Evolutionary conservation across 2,329 filamentous ascomycete genomes (phyloP), one percentile per base, ranked within the genome.

Genomic region (Emericellopsis cladophorae): DNA sequence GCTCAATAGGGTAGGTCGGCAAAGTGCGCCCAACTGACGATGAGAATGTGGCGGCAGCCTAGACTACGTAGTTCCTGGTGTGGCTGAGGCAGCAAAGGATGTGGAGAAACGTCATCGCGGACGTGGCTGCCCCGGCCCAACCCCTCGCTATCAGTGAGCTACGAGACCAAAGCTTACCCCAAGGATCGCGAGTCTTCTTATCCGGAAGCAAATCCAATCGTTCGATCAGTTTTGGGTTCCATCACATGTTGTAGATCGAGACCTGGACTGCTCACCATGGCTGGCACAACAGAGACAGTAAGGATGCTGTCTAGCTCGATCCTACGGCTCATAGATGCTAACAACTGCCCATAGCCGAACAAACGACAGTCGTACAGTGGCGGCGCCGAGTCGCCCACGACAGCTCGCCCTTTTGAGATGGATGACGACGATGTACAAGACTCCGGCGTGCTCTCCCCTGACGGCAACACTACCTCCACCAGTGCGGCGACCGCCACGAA

Each of bases 401-500:
- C 78, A 36, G 77, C 70, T 41, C 65, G 69, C 51, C 77, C 78
- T 7, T 67, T 81, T 54, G 78, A 81, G 46, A 71, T 81, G 65
- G 78, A 83, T 54, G 80, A 84, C 64, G 79, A 84, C 51, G 80
- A 81, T 53, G 60, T 76, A 40, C 78, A 80, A 54, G 80, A 84
- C 50, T 66, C 72, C 6, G 69, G 68, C 44, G 54, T 73, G 22
- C 51, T 67, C 42, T 62, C 58, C 44, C 66, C 66, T 44, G 70
- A 73, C 38, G 51, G 51, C 37, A 37, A 51, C 50, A 42, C 54
- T 49, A 39, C 41, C 43, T 40, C 11, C 39, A 8, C 11, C 16
- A 14, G 18, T 12, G 6, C 36, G 18, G 15, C 36, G 7, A 26
- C 36, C 16, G 24, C 36, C 15, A n/a, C 18, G 22, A 38, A 22